phyloP scores from a whole-genome alignment of 257 asterid genomes.

The Solanum infundibuliforme region DNA sequence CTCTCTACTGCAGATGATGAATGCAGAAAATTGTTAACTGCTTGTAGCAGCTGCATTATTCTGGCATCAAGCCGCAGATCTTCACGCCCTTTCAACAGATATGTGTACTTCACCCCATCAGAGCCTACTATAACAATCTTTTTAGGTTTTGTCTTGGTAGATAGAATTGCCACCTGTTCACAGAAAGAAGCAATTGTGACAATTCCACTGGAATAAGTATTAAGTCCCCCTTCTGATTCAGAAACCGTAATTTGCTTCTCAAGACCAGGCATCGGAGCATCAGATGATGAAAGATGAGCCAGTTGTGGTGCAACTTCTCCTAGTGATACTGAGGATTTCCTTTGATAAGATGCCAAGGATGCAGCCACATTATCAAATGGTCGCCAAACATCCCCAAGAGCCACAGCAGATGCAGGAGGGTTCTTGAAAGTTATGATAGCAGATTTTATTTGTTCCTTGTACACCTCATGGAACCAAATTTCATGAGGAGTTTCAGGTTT shows the following conservation, averaged over 20 bases:
- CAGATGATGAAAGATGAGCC: constrained; percentile 62
- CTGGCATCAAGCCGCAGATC: constrained; percentile 99
- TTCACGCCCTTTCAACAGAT: constrained; percentile 98
- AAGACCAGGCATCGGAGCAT: constrained; percentile 99
- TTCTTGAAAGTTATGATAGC: constrained; percentile 69
- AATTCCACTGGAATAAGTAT: constrained; percentile 43
- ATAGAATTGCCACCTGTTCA: constrained; percentile 57
- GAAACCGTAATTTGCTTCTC: constrained; percentile 67
- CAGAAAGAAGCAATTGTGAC: constrained; percentile 80
- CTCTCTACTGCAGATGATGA: constrained; percentile 63
- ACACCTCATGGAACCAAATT: constrained; percentile 69
- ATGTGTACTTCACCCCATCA: constrained; percentile 80
- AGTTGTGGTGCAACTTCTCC: constrained; percentile 94
- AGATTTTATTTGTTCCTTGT: constrained; percentile 61
- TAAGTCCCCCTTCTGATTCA: constrained; percentile 38
- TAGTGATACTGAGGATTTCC: constrained; percentile 77
- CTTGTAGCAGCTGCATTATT: constrained; percentile 95
- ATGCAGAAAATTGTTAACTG: constrained; percentile 77
- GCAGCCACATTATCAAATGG: constrained; percentile 85
- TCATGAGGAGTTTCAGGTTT: constrained; percentile 97
- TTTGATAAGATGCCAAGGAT: constrained; percentile 84
- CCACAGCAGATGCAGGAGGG: constrained; percentile 80
- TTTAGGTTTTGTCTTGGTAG: constrained; percentile 97
- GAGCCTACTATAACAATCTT: constrained; percentile 78
- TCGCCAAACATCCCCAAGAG: constrained; percentile 93